Conservation (phyloP, 768 basidiomycete species). For the Termitomyces sp. region DNA sequence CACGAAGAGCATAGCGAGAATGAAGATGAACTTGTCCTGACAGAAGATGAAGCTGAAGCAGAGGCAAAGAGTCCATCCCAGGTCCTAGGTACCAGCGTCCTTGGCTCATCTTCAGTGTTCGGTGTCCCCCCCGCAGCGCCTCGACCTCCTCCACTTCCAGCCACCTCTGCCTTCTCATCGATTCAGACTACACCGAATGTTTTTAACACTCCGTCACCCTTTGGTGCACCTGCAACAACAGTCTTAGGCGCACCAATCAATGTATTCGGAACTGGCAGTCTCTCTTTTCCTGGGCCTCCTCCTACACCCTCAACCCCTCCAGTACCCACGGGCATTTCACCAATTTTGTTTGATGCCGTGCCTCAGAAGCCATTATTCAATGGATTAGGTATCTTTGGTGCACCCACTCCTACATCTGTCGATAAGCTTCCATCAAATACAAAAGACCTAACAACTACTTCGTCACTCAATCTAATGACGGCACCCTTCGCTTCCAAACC, state of each 20-base stretch:
- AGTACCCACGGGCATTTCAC: slow-evolving; percentile 10
- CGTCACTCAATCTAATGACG: slow-evolving; percentile 16
- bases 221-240: slow-evolving; percentile 14
- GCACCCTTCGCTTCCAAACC: slow-evolving; percentile 21
- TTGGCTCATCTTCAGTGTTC: slow-evolving; percentile 6
- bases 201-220: slow-evolving; percentile 30
- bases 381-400: neutral
- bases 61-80: slow-evolving; percentile 5
- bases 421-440: neutral
- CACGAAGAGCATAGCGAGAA: slow-evolving; percentile 20
- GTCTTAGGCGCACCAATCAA: slow-evolving; percentile 15
- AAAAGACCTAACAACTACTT: neutral
- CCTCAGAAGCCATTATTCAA: neutral
- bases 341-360: neutral
- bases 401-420: neutral
- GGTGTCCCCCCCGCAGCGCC: slow-evolving; percentile 9
- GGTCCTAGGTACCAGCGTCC: neutral
- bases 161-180: slow-evolving; percentile 34
- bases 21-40: slow-evolving; percentile 13
- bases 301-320: neutral
- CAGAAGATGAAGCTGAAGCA: slow-evolving; percentile 21
- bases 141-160: slow-evolving; percentile 15
- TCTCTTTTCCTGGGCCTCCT: neutral
- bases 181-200: slow-evolving; percentile 35
- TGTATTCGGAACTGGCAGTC: slow-evolving; percentile 1